phyloP scores from a whole-genome alignment of 805 yeast genomes.

The Barnettozyma sp. region DNA sequence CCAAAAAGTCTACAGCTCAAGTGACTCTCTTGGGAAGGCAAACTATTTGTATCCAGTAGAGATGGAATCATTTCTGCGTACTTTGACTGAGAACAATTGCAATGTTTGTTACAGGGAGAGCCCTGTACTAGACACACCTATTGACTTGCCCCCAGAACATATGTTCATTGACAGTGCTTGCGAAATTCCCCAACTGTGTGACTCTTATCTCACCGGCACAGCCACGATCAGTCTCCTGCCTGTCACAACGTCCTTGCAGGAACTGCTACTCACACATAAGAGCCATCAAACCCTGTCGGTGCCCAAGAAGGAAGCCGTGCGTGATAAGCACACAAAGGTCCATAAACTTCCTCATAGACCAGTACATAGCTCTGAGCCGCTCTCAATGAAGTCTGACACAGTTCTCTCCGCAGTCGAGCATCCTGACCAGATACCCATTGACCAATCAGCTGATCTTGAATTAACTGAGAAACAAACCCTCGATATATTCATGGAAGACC shows the following conservation, averaged over 20 bases:
- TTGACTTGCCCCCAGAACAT: no score
- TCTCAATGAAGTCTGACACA: not conserved
- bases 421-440: no score
- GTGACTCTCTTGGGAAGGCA: not conserved
- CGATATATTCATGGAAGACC: not conserved
- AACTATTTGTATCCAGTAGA: constrained; percentile 1
- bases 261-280: no score
- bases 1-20: not conserved
- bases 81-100: not conserved
- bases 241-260: no score
- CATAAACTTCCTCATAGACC: not conserved
- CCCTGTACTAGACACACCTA: not conserved
- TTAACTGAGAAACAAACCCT: not conserved
- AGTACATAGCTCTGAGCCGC: not conserved
- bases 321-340: no score
- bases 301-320: no score
- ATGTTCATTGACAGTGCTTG: no score
- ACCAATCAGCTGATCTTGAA: not conserved
- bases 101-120: not conserved
- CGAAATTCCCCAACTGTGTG: not conserved
- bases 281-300: no score
- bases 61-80: not conserved
- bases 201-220: no score
- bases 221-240: no score
- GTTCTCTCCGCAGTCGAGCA: no score